Evolutionary conservation across 352 stramenopile genomes (phyloP), one percentile per base, ranked within the genome.

Genomic region (Globisporangium viniferum): DNA sequence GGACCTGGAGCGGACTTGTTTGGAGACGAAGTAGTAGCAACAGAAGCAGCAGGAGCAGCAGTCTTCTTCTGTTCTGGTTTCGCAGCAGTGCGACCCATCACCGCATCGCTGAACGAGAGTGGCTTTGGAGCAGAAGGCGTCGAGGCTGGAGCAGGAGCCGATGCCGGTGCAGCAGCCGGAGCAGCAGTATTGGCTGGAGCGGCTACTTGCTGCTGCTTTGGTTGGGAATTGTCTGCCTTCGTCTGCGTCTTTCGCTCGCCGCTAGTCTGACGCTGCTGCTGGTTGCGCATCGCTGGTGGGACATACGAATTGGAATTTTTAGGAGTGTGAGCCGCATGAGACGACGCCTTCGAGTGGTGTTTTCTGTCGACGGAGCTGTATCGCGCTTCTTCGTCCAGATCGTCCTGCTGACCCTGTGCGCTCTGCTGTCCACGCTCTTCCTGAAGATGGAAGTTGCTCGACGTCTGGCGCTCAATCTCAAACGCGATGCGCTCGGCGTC

Each of bases 361-460:
- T 82, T 81, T 66, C 82, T 81, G 57, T 90, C 81, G 8, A 99
- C 97, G 4, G 96, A 98, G 60, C 94, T 98, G 78, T 99, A 99
- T 14, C 89, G 86, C 61, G 97, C 93, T 72, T 99, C 97, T 73
- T 99, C 97, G 68, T 99, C 96, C 62, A 97, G 90, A 15, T 89
- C 80, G 66, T 98, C 68, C 29, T 75, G 87, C 27, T 77, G 75
- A 39, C 36, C 36, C 36, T 80, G 68, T 36, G 71, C 65, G 18
- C 70, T 74, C 57, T 97, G 85, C 58, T 97, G 85, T 62, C 92
- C 91, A 39, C 97, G 91, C 72, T 99, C 97, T 80, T 99, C 97
- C 41, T 94, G 83, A 54, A 99, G 68, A 72, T 99, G 97, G 51
- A 98, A 95, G 73, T 99, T 99, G 54, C 76, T 82, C 57, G 88